These are phyloP conservation scores for Neoarthrinium moseri DNA, from an alignment of 2,329 filamentous ascomycete species.

Conservation along the genomic window DNA sequence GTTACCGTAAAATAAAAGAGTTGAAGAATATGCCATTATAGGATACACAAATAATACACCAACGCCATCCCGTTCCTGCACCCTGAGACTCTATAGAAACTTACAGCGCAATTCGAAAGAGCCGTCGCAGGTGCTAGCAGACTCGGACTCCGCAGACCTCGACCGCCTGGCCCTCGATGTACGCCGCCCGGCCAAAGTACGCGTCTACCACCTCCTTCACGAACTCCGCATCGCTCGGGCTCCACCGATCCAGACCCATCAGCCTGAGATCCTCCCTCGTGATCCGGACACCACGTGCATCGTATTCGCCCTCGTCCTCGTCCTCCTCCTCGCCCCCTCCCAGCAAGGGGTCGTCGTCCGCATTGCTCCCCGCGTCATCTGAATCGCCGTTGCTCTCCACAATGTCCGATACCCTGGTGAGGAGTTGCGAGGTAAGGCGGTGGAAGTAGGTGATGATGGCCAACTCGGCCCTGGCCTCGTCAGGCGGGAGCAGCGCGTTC, in stretches of 20 bases:
- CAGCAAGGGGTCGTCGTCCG: conserved; percentile 23
- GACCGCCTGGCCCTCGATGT: conserved; percentile 66
- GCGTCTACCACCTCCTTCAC: conserved; percentile 58
- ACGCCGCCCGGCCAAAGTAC: conserved; percentile 65
- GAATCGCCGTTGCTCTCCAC: conserved; percentile 39
- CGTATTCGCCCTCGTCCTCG: conserved; percentile 31
- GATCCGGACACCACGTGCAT: conserved; percentile 49
- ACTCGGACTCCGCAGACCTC: conserved; percentile 74
- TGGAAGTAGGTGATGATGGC: conserved; percentile 81
- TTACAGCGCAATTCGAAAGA: too few species aligned
- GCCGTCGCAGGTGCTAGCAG: conserved; percentile 51
- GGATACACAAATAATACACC: too few species aligned
- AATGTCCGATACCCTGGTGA: conserved; percentile 61
- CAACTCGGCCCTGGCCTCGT: conserved; percentile 59
- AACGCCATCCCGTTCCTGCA: too few species aligned
- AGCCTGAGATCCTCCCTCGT: conserved; percentile 63
- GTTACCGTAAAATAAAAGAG: too few species aligned
- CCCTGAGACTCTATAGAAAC: too few species aligned
- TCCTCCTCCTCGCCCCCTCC: too few species aligned
- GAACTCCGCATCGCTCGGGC: conserved; percentile 66
- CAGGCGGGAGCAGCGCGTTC: conserved; percentile 19
- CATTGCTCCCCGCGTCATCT: conserved; percentile 13
- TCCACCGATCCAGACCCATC: conserved; percentile 81
- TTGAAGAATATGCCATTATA: neutral
- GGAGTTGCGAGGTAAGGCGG: conserved; percentile 65